Evolutionary conservation across 2,329 filamentous ascomycete genomes (phyloP).

Genomic region (Neofusicoccum cordaticola): DNA sequence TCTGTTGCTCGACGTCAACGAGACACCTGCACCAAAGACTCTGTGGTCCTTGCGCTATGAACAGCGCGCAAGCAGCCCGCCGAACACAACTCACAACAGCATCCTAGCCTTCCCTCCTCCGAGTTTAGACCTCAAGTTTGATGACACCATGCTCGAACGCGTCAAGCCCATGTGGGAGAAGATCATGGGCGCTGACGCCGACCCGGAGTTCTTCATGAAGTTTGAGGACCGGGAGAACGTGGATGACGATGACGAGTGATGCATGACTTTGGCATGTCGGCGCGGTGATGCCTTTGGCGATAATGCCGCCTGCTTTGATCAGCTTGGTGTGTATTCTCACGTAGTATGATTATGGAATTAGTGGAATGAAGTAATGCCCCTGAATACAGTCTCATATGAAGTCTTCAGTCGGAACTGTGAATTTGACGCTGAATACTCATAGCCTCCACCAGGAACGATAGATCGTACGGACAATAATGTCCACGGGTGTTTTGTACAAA

Average conservation of each 20-base stretch:
- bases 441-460: too few relatives aligned
- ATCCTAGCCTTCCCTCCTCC: slow-evolving; percentile 58
- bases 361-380: not conserved
- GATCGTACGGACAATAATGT: too few relatives aligned
- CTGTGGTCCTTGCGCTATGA: slow-evolving; percentile 56
- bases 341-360: not conserved
- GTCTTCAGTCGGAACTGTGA: too few relatives aligned
- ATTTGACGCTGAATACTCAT: too few relatives aligned
- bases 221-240: slow-evolving; percentile 68
- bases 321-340: too few relatives aligned
- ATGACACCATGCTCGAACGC: slow-evolving; percentile 57
- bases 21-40: slow-evolving; percentile 36
- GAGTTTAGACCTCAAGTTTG: slow-evolving; percentile 67
- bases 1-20: slow-evolving; percentile 41
- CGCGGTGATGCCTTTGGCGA: not conserved
- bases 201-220: slow-evolving; percentile 65
- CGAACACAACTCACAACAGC: slow-evolving; percentile 35
- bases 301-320: not conserved
- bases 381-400: too few relatives aligned
- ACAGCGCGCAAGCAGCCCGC: slow-evolving; percentile 37
- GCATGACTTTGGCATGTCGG: not conserved
- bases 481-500: too few relatives aligned
- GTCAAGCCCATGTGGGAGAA: slow-evolving; percentile 70
- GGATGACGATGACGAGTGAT: slow-evolving; percentile 13
- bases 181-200: slow-evolving; percentile 54